phyloP scores from a whole-genome alignment of 2,329 filamentous ascomycete species.

The Aspergillus persii region DNA sequence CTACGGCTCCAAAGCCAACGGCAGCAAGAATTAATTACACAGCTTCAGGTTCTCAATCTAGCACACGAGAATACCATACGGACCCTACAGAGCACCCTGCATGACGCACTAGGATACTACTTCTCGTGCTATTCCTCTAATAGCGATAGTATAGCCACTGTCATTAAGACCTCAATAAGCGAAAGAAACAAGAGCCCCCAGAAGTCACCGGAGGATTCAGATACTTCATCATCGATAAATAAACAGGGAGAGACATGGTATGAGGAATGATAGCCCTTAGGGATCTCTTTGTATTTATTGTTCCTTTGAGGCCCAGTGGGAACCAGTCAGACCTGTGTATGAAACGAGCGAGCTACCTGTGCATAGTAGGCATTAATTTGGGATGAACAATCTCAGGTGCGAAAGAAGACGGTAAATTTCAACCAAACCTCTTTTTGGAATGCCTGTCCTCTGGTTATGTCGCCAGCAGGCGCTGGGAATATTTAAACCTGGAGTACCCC shows the following conservation, averaged over 20 bases:
- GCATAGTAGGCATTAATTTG: not conserved
- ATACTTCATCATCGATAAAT: not conserved
- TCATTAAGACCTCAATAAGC: not conserved
- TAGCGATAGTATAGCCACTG: not conserved
- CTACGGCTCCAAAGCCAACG: not conserved
- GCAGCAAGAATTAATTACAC: not conserved
- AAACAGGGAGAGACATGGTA: not conserved
- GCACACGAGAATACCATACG: not conserved
- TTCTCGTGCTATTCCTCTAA: not conserved
- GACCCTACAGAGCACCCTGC: not conserved
- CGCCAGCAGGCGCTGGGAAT: not conserved
- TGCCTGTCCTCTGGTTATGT: not conserved
- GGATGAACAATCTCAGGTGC: not conserved
- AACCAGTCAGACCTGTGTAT: not conserved
- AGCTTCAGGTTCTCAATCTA: not conserved
- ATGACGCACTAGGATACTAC: not conserved
- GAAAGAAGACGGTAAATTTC: not conserved
- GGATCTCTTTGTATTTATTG: not conserved
- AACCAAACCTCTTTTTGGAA: not conserved
- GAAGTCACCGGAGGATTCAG: not conserved
- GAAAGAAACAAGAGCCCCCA: not conserved
- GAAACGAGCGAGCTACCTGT: not conserved
- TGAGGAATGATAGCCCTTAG: not conserved
- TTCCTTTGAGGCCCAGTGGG: not conserved
- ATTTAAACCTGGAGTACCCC: not conserved